Conservation (phyloP, 495 filamentous ascomycete genomes). For the Aspergillus haitiensis region DNA sequence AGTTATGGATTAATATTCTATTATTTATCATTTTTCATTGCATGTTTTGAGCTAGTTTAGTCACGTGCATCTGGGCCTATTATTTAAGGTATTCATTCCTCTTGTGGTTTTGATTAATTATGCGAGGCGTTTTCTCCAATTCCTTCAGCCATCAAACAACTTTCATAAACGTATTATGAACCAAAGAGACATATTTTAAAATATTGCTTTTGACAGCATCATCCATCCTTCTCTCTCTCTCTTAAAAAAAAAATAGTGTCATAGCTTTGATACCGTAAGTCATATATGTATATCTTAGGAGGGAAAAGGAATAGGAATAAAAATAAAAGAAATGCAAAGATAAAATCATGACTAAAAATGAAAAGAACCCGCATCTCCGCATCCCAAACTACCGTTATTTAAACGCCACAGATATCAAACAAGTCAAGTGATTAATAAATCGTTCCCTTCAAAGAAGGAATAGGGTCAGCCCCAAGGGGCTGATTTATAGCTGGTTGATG, state of each 20-base stretch:
- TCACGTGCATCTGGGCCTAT: background rate
- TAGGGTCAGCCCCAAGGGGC: slow-evolving; percentile 9
- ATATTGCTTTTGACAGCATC: slow-evolving; percentile 2
- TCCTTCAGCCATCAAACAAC: background rate
- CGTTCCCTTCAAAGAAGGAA: background rate
- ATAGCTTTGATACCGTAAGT: slow-evolving; percentile 1
- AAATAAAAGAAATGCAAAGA: no score
- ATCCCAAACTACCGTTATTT: slow-evolving; percentile 7
- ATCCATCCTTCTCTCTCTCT: background rate
- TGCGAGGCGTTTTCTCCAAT: background rate
- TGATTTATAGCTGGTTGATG: slow-evolving; percentile 54
- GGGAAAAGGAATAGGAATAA: no score
- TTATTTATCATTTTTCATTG: background rate
- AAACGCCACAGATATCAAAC: slow-evolving; percentile 21
- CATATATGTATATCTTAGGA: background rate
- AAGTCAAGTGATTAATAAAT: background rate
- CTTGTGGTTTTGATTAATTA: background rate
- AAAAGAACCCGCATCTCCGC: background rate
- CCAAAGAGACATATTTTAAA: background rate
- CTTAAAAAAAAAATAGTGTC: background rate
- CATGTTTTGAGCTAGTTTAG: background rate
- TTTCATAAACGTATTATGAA: background rate
- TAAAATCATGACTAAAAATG: background rate
- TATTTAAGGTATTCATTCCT: background rate
- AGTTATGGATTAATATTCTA: slow-evolving; percentile 17